phyloP scores from a whole-genome alignment of 1,284 basidiomycete species.

The Cryptococcus sp. region DNA sequence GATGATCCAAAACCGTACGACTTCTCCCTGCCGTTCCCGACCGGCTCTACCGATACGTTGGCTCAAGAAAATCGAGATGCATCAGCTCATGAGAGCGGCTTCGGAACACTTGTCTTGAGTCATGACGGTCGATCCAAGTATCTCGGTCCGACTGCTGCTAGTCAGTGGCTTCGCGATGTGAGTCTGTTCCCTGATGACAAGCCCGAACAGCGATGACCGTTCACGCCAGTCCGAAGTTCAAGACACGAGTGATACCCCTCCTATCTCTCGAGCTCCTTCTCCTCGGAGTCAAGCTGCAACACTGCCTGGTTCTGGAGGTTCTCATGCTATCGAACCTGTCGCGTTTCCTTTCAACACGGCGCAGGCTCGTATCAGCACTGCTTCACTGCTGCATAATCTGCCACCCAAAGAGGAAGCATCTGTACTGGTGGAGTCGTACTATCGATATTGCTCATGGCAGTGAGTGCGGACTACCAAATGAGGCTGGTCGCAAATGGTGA shows the following conservation, averaged over 20 bases:
- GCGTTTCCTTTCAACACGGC: background rate
- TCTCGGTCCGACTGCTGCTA: slow-evolving; percentile 7
- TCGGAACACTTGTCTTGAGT: background rate
- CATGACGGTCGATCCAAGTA: background rate
- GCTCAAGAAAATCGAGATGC: background rate
- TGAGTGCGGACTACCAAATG: background rate
- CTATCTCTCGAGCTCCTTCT: background rate
- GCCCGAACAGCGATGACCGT: background rate
- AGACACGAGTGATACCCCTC: background rate
- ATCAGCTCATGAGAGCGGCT: background rate
- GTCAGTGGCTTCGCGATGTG: slow-evolving; percentile 5
- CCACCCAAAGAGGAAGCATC: background rate
- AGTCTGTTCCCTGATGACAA: background rate
- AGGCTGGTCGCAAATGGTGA: no score
- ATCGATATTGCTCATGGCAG: slow-evolving; percentile 7
- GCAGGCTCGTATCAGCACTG: background rate
- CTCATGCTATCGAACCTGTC: no score
- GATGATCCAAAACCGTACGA: background rate
- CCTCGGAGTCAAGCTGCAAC: background rate
- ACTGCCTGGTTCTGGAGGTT: background rate
- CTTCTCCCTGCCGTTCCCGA: background rate
- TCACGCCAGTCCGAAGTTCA: background rate
- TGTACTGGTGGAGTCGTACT: background rate
- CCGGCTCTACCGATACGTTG: background rate
- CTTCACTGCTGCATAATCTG: background rate